Evolutionary conservation across 352 stramenopile species (phyloP).

Genomic region (Plasmopara halstedii): DNA sequence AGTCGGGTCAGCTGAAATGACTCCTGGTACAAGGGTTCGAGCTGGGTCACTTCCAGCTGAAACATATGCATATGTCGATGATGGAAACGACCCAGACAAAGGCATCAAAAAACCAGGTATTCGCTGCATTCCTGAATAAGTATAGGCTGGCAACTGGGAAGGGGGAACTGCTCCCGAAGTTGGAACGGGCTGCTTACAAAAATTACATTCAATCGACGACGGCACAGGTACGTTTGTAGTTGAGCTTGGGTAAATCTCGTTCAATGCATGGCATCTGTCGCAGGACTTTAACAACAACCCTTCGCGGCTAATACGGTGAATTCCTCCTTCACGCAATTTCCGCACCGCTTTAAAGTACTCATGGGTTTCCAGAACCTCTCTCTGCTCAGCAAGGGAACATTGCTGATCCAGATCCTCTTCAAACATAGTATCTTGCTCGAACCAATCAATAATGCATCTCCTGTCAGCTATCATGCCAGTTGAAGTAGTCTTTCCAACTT

Average conservation of each 20-base stretch:
- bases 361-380: constrained; percentile 67
- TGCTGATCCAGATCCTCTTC: constrained; percentile 81
- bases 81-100: constrained; percentile 4
- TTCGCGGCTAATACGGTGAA: constrained; percentile 34
- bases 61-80: constrained; percentile 1
- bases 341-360: constrained; percentile 65
- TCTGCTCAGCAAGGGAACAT: constrained; percentile 56
- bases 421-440: constrained; percentile 88
- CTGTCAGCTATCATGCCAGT: constrained; percentile 8
- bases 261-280: constrained; percentile 40
- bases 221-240: constrained; percentile 54
- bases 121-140: constrained; percentile 12
- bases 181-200: constrained; percentile 39
- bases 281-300: constrained; percentile 48
- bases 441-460: constrained; percentile 74
- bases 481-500: constrained; percentile 10
- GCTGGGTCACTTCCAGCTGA: neutral
- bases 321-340: constrained; percentile 26
- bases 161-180: constrained; percentile 32
- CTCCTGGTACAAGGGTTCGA: neutral
- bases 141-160: constrained; percentile 7
- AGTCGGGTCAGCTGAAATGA: neutral
- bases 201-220: constrained; percentile 54
- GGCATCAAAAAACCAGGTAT: constrained; percentile 12
- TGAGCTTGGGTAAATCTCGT: constrained; percentile 55